phyloP scores from a whole-genome alignment of 139 green algal species.

The Coelastrella sp. region DNA sequence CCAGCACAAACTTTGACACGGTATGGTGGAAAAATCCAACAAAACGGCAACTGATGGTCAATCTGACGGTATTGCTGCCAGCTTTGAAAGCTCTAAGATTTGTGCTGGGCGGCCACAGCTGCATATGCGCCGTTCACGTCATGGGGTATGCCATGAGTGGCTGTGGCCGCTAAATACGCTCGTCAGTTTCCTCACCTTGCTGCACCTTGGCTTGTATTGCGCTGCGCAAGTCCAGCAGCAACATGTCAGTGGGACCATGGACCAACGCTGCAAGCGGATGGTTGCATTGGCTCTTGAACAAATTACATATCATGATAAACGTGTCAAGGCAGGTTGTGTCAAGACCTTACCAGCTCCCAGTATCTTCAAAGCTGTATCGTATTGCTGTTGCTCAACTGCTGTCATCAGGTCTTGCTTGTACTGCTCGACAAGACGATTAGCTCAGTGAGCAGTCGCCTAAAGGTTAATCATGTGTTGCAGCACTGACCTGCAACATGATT shows the following conservation, averaged over 20 bases:
- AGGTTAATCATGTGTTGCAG: too few relatives aligned
- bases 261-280: not conserved
- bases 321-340: not conserved
- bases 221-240: slow-evolving; percentile 11
- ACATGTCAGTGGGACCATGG: not conserved
- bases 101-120: too few relatives aligned
- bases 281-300: not conserved
- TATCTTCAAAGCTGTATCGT: not conserved
- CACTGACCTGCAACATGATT: too few relatives aligned
- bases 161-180: not conserved
- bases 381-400: slow-evolving; percentile 7
- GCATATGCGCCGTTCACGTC: not conserved
- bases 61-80: too few relatives aligned
- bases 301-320: not conserved
- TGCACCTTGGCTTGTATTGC: not conserved
- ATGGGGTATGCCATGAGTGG: not conserved
- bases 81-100: too few relatives aligned
- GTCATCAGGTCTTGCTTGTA: slow-evolving; percentile 1
- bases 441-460: not conserved
- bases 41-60: too few relatives aligned
- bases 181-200: not conserved
- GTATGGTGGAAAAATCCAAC: too few relatives aligned
- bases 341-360: not conserved
- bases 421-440: not conserved
- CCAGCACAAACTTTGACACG: too few relatives aligned